Conservation (phyloP, 306 rosid genomes). For the Lathyrus sativus region DNA sequence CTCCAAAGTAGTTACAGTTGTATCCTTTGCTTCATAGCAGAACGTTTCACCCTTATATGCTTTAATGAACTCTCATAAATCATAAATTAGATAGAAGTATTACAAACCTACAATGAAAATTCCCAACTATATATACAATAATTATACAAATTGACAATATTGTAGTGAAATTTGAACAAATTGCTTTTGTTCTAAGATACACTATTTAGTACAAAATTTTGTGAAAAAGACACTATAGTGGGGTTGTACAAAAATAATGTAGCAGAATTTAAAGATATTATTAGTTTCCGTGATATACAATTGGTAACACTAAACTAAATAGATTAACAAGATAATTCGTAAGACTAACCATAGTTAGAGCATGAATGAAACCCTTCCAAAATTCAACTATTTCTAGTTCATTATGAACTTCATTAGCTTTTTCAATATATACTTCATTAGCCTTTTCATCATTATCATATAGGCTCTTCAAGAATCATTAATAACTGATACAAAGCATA, state of each 20-base stretch:
- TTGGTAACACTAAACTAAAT: neutral
- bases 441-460: no score
- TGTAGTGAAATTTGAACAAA: neutral
- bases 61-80: no score
- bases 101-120: no score
- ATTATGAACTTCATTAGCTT: conserved; percentile 65
- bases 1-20: conserved; percentile 63
- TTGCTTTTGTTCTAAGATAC: no score
- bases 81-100: no score
- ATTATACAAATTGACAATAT: neutral
- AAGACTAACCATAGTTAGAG: conserved; percentile 75
- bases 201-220: no score
- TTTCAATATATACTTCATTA: conserved; percentile 30
- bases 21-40: no score
- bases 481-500: no score
- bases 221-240: neutral
- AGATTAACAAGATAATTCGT: conserved; percentile 26
- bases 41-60: no score
- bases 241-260: neutral
- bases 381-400: conserved; percentile 73
- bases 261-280: neutral
- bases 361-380: conserved; percentile 83
- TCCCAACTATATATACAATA: no score
- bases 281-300: neutral
- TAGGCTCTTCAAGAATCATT: no score